phyloP scores from a whole-genome alignment of 345 rosid species.

The Zanthoxylum bungeanum region DNA sequence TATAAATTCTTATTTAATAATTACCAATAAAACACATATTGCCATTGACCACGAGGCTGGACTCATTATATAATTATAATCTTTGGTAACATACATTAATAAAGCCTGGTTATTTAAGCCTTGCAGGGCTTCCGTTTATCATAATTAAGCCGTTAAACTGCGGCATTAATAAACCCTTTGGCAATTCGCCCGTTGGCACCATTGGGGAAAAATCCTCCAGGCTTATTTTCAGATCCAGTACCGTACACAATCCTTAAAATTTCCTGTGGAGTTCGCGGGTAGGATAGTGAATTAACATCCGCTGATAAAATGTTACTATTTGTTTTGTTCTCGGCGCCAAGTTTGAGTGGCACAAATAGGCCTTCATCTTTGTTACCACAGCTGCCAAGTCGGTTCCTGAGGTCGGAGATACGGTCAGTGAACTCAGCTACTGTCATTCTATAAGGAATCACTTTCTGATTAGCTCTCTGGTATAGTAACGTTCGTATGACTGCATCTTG shows the following conservation, averaged over 20 bases:
- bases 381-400: slow-evolving; percentile 35
- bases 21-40: too few relatives aligned
- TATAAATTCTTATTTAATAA: too few relatives aligned
- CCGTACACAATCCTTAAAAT: slow-evolving; percentile 35
- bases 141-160: not conserved
- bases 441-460: slow-evolving; percentile 32
- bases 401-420: slow-evolving; percentile 27
- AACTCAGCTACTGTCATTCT: slow-evolving; percentile 35
- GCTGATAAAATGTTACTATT: slow-evolving; percentile 38
- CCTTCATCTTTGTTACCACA: slow-evolving; percentile 61
- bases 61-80: too few relatives aligned
- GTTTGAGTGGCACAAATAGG: slow-evolving; percentile 30
- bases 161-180: not conserved
- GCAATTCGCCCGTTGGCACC: slow-evolving; percentile 53
- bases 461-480: slow-evolving; percentile 39
- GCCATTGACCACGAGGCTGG: too few relatives aligned
- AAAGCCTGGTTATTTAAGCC: too few relatives aligned
- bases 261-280: slow-evolving; percentile 36
- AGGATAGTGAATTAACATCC: slow-evolving; percentile 25
- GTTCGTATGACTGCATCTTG: slow-evolving; percentile 68
- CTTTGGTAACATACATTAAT: not conserved
- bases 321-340: slow-evolving; percentile 40
- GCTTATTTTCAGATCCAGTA: slow-evolving; percentile 23
- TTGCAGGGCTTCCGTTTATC: not conserved
- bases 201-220: slow-evolving; percentile 37